Evolutionary conservation across 768 basidiomycete species (phyloP).

Genomic region (Lactarius akahatsu): DNA sequence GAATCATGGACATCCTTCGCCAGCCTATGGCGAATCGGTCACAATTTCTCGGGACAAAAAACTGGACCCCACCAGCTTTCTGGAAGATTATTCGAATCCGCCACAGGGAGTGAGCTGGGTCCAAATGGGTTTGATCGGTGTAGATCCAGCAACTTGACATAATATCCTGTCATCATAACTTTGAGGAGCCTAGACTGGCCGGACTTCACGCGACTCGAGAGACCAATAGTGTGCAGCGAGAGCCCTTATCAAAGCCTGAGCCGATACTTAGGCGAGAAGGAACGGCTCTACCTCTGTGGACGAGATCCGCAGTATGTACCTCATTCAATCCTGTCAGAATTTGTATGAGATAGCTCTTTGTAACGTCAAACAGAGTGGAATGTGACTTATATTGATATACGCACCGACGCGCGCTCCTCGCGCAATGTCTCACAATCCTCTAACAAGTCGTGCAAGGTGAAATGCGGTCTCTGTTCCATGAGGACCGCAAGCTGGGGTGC

Average conservation of each 20-base stretch:
- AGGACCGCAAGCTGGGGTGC: conserved; percentile 62
- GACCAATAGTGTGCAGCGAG: conserved; percentile 56
- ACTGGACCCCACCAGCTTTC: conserved; percentile 47
- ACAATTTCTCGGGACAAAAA: not conserved
- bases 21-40: conserved; percentile 46
- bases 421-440: conserved; percentile 73
- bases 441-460: conserved; percentile 71
- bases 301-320: conserved; percentile 60
- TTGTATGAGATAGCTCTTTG: conserved; percentile 72
- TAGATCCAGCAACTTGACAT: conserved; percentile 71
- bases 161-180: conserved; percentile 69
- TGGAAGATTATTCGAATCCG: conserved; percentile 37
- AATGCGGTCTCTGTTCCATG: conserved; percentile 65
- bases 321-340: conserved; percentile 68
- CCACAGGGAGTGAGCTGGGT: conserved; percentile 31
- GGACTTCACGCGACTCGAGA: conserved; percentile 51
- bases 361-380: not conserved
- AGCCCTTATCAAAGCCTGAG: conserved; percentile 46
- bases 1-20: conserved; percentile 79
- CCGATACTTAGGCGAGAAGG: conserved; percentile 4
- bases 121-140: conserved; percentile 84
- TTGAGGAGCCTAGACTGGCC: conserved; percentile 67
- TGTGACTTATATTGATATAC: conserved; percentile 30
- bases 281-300: conserved; percentile 59
- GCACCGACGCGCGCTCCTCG: conserved; percentile 66